A percentile compares a stretch with the other conserved stretches of the same genome.
These are phyloP conservation scores for Coemansia reversa DNA, from an alignment of 192 early-diverging fungal genomes.

Conservation along the genomic window DNA sequence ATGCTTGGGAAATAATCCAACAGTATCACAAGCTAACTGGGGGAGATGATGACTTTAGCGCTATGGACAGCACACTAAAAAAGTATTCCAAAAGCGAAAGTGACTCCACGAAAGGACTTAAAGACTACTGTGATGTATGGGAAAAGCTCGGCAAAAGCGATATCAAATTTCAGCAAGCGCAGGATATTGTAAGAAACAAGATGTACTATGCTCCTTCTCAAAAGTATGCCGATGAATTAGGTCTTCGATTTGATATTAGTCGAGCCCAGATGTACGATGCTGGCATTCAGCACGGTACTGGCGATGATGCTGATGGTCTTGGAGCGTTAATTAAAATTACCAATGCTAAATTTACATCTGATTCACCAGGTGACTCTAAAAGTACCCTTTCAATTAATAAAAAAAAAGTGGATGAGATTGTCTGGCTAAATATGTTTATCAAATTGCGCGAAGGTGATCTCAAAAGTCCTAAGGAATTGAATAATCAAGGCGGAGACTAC, in stretches of 20 bases:
- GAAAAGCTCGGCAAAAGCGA: constrained; percentile 36
- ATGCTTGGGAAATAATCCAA: constrained; percentile 54
- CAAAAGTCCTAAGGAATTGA: constrained; percentile 35
- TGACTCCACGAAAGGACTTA: constrained; percentile 39
- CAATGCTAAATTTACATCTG: constrained; percentile 18
- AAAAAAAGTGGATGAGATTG: constrained; percentile 39
- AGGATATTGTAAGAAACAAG: constrained; percentile 34
- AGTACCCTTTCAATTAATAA: constrained; percentile 42
- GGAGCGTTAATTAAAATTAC: constrained; percentile 25
- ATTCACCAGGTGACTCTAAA: constrained; percentile 17
- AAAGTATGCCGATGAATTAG: constrained; percentile 27
- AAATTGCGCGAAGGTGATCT: constrained; percentile 39
- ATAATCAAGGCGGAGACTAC: constrained; percentile 27
- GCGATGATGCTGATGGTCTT: constrained; percentile 41
- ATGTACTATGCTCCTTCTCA: constrained; percentile 48
- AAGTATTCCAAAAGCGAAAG: constrained; percentile 16
- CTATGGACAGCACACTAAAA: constrained; percentile 24
- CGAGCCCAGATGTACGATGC: constrained; percentile 57
- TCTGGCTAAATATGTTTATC: constrained; percentile 51
- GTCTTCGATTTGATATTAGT: constrained; percentile 32
- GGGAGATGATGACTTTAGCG: constrained; percentile 32
- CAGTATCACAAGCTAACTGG: constrained; percentile 41
- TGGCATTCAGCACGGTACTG: constrained; percentile 44
- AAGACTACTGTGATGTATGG: constrained; percentile 55
- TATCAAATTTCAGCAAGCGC: constrained; percentile 42